Percentiles rank a stretch among this genome's conserved stretches.
These are phyloP conservation scores for Gautieria morchelliformis DNA, from an alignment of 768 basidiomycete genomes.

Conservation along the genomic window DNA sequence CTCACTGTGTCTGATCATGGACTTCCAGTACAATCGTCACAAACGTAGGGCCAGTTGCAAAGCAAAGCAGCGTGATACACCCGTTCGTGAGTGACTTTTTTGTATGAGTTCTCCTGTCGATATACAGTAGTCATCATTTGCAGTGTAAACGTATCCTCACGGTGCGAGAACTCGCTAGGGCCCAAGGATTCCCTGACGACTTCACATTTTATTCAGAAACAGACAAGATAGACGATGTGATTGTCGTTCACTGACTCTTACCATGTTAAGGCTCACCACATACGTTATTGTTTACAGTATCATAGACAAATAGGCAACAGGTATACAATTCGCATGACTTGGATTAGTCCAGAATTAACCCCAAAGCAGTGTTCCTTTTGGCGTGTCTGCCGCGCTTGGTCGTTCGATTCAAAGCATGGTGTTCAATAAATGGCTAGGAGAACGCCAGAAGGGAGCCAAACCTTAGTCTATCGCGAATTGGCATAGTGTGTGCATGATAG, in stretches of 20 bases:
- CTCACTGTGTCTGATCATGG: background rate
- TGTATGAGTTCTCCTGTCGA: background rate
- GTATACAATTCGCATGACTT: background rate
- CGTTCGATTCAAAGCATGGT: slow-evolving; percentile 45
- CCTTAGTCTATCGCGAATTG: background rate
- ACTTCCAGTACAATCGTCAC: slow-evolving; percentile 50
- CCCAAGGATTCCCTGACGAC: slow-evolving; percentile 74
- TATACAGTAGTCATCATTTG: background rate
- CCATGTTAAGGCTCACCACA: background rate
- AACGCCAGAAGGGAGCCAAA: background rate
- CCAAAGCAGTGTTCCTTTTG: slow-evolving; percentile 44
- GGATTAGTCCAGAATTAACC: background rate
- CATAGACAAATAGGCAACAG: slow-evolving; percentile 8
- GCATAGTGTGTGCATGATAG: too few species aligned
- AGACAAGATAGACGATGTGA: slow-evolving; percentile 29
- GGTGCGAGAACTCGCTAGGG: slow-evolving; percentile 67
- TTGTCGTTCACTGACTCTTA: background rate
- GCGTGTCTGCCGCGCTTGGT: slow-evolving; percentile 53
- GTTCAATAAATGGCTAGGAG: slow-evolving; percentile 42
- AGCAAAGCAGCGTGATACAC: slow-evolving; percentile 61
- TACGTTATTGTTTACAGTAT: background rate
- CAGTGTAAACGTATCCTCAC: slow-evolving; percentile 66
- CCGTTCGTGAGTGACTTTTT: slow-evolving; percentile 40
- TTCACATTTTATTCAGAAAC: slow-evolving; percentile 51
- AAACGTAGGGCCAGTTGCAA: slow-evolving; percentile 71